Evolutionary conservation across 2,329 filamentous ascomycete species (phyloP).

Genomic region (Diaporthe sp.): DNA sequence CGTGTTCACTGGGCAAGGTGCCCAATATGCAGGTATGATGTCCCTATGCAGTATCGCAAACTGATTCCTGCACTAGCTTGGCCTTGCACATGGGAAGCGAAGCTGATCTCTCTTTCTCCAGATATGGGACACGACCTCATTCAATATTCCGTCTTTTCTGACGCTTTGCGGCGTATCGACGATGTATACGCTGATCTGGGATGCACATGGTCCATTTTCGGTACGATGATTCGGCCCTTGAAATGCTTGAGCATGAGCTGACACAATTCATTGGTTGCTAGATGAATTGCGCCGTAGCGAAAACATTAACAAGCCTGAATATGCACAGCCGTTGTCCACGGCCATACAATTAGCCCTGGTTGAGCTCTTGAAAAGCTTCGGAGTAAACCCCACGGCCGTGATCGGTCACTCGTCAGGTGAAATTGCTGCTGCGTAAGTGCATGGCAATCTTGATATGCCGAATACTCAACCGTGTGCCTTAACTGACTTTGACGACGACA

Average conservation of each 20-base stretch:
- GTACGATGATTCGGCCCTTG: slow-evolving; percentile 36
- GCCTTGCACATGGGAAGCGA: background rate
- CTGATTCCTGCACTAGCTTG: background rate
- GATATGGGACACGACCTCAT: slow-evolving; percentile 48
- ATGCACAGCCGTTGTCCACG: slow-evolving; percentile 26
- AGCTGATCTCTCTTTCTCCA: background rate
- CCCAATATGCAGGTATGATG: slow-evolving; percentile 48
- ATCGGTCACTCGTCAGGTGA: slow-evolving; percentile 55
- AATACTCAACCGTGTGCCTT: background rate
- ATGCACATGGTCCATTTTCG: slow-evolving; percentile 48
- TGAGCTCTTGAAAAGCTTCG: slow-evolving; percentile 49
- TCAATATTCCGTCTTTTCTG: slow-evolving; percentile 46
- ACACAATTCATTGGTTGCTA: background rate
- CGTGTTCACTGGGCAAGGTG: slow-evolving; percentile 52
- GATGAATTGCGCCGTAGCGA: slow-evolving; percentile 38
- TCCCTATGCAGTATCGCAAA: background rate
- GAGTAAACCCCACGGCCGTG: slow-evolving; percentile 45
- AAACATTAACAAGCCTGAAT: slow-evolving; percentile 23
- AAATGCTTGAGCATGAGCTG: background rate
- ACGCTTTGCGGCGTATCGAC: slow-evolving; percentile 42
- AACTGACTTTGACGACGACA: background rate
- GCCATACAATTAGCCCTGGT: slow-evolving; percentile 51
- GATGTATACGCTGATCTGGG: slow-evolving; percentile 44
- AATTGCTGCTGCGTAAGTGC: slow-evolving; percentile 51
- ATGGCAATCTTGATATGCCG: background rate